These are phyloP conservation scores for Cucurbita argyrosperma DNA, from an alignment of 306 rosid species.

Conservation along the genomic window DNA sequence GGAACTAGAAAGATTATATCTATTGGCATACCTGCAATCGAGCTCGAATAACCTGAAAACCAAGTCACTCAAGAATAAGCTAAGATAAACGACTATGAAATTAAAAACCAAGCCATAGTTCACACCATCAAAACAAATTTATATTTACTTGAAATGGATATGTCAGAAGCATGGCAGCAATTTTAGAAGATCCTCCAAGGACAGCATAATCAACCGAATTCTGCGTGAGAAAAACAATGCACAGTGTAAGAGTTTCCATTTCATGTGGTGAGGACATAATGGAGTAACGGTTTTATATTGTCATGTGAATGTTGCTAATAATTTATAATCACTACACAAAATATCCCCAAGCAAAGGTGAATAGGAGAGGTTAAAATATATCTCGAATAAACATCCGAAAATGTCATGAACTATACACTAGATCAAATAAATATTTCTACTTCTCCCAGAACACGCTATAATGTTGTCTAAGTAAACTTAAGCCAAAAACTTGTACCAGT, in stretches of 20 bases:
- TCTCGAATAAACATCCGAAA: not conserved
- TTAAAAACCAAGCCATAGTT: slow-evolving; percentile 5
- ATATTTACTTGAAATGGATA: slow-evolving; percentile 78
- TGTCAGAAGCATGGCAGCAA: slow-evolving; percentile 59
- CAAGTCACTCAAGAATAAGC: slow-evolving; percentile 4
- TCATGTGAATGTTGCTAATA: not conserved
- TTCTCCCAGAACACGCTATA: not conserved
- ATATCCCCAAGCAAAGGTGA: not conserved
- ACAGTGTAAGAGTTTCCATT: not conserved
- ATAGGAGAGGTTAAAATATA: not conserved
- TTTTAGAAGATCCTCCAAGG: slow-evolving; percentile 68
- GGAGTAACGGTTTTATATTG: not conserved
- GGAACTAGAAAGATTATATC: not conserved
- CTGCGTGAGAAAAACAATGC: slow-evolving; percentile 16
- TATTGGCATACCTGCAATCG: slow-evolving; percentile 29
- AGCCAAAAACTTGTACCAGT: slow-evolving; percentile 35
- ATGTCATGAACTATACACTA: not conserved
- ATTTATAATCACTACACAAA: not conserved
- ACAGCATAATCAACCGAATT: slow-evolving; percentile 74
- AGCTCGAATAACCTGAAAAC: slow-evolving; percentile 37
- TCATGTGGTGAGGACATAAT: not conserved
- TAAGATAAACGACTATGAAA: slow-evolving; percentile 10
- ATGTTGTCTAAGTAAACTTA: not conserved
- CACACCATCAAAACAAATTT: slow-evolving; percentile 8
- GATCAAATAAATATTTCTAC: not conserved